These are phyloP conservation scores for Termitomyces sp. DNA, from an alignment of 768 basidiomycete species.

Conservation along the genomic window DNA sequence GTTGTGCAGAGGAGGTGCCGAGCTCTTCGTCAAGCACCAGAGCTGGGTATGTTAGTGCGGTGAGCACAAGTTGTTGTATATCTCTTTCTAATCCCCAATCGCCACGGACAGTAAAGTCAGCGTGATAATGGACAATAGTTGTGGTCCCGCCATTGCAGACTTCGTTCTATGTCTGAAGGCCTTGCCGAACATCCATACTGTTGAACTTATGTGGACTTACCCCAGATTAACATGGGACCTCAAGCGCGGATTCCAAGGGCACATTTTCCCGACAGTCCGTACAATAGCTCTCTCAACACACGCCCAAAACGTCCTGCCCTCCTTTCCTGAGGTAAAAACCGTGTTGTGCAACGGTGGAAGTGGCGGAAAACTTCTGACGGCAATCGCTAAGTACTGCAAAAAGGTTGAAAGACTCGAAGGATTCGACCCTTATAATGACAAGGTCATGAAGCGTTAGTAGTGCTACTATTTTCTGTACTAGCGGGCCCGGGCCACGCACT, in stretches of 20 bases:
- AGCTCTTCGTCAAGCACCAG: neutral
- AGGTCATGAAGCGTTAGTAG: neutral
- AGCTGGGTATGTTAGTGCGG: neutral
- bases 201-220: neutral
- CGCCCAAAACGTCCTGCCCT: neutral
- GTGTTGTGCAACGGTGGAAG: neutral
- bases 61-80: neutral
- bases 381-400: neutral
- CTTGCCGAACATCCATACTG: neutral
- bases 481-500: neutral
- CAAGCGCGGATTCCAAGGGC: neutral
- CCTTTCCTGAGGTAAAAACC: neutral
- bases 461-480: neutral
- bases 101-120: neutral
- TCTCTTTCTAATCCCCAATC: neutral
- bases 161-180: neutral
- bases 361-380: neutral
- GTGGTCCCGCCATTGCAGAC: neutral
- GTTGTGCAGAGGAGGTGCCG: neutral
- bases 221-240: neutral
- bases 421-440: neutral
- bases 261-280: neutral
- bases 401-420: neutral
- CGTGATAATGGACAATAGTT: neutral
- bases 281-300: neutral